Evolutionary conservation across 768 basidiomycete genomes (phyloP).

Genomic region (Boletus bicolor): DNA sequence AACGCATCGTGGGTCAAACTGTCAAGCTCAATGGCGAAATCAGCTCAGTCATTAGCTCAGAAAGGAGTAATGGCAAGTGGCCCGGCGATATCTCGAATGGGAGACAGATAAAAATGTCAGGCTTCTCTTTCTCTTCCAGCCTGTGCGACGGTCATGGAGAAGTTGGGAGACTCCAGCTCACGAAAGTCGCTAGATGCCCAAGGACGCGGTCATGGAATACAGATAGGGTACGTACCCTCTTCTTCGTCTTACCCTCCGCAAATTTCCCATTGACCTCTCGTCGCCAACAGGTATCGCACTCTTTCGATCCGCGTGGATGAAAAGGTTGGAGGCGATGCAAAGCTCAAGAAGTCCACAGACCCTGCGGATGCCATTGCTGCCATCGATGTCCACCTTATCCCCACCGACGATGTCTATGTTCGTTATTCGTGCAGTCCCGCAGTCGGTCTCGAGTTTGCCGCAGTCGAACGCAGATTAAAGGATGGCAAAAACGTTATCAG

Average conservation of each 20-base stretch:
- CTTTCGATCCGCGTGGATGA: slow-evolving; percentile 44
- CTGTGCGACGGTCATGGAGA: slow-evolving; percentile 18
- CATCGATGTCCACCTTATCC: slow-evolving; percentile 48
- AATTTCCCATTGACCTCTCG: background rate
- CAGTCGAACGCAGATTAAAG: slow-evolving; percentile 39
- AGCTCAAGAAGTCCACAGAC: slow-evolving; percentile 25
- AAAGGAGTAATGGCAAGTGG: too few relatives aligned
- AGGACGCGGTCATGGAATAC: slow-evolving; percentile 27
- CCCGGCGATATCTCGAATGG: too few relatives aligned
- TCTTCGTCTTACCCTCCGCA: background rate
- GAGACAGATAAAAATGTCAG: slow-evolving; percentile 11
- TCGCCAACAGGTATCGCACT: slow-evolving; percentile 37
- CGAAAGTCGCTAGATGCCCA: slow-evolving; percentile 17
- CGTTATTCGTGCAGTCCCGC: slow-evolving; percentile 42
- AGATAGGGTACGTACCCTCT: slow-evolving; percentile 23
- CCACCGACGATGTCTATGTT: slow-evolving; percentile 39
- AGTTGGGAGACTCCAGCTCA: slow-evolving; percentile 2
- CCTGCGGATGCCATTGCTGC: slow-evolving; percentile 39
- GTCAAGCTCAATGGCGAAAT: slow-evolving; percentile 26
- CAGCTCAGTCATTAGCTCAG: slow-evolving; percentile 1
- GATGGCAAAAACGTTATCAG: slow-evolving; percentile 49
- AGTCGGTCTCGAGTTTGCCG: slow-evolving; percentile 46
- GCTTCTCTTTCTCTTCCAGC: background rate
- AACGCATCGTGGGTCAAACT: slow-evolving; percentile 11
- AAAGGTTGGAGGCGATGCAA: slow-evolving; percentile 12